Evolutionary conservation across 2,329 filamentous ascomycete species (phyloP).

Genomic region (Apiospora marii): DNA sequence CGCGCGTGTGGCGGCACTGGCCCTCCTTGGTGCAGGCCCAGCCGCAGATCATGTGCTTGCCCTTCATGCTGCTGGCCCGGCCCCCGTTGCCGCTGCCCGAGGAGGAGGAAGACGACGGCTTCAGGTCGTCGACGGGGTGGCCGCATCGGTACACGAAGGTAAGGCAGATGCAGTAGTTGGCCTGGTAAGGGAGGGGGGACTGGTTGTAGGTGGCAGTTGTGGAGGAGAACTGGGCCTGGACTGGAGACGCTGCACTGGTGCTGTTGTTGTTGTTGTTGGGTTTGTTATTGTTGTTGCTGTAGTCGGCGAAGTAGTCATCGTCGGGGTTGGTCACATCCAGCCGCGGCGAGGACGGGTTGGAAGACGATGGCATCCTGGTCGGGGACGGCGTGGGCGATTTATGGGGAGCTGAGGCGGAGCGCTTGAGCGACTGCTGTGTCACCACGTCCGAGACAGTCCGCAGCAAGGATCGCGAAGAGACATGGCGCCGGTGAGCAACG

Average conservation of each 20-base stretch:
- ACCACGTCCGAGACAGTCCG: constrained; percentile 1
- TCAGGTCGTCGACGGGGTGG: constrained; percentile 7
- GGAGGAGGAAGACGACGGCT: neutral
- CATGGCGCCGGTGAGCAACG: neutral
- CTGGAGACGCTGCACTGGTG: neutral
- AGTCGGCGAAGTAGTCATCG: neutral
- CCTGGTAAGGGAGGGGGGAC: neutral
- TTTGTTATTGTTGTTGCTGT: neutral
- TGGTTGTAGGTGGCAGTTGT: neutral
- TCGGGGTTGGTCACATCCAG: constrained; percentile 2
- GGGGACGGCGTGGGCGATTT: neutral
- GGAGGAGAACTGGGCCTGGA: neutral
- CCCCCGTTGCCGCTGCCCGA: neutral
- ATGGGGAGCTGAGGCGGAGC: neutral
- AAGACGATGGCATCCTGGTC: neutral
- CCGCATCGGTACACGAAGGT: constrained; percentile 12
- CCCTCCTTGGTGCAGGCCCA: constrained; percentile 18
- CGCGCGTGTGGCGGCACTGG: neutral
- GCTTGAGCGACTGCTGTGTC: constrained; percentile 13
- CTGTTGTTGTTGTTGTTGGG: too few relatives aligned
- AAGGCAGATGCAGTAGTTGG: constrained; percentile 14
- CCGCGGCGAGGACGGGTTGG: neutral
- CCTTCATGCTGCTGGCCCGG: neutral
- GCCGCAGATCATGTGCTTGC: constrained; percentile 18
- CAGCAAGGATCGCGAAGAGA: neutral